Percentiles rank a stretch among this genome's conserved stretches.
These are phyloP conservation scores for Rhizomucor pusillus DNA, from an alignment of 371 early-diverging fungal species.

Conservation along the genomic window DNA sequence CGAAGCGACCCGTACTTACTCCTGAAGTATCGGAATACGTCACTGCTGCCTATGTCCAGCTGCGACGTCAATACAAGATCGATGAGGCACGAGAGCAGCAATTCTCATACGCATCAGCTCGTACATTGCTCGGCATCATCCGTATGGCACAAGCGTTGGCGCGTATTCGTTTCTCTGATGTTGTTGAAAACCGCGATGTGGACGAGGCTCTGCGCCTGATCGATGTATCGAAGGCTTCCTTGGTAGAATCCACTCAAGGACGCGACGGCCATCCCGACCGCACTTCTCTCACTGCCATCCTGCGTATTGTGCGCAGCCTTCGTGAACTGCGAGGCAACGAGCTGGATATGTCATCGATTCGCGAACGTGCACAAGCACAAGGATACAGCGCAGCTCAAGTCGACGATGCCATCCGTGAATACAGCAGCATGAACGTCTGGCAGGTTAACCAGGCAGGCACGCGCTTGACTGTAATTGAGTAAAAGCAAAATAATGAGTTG, in stretches of 20 bases:
- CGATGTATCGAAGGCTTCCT: slow-evolving; percentile 77
- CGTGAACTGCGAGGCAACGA: slow-evolving; percentile 23
- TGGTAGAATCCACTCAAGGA: slow-evolving; percentile 43
- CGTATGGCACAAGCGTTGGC: slow-evolving; percentile 92
- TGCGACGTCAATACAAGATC: slow-evolving; percentile 74
- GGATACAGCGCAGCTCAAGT: slow-evolving; percentile 80
- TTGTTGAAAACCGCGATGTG: slow-evolving; percentile 84
- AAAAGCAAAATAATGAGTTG: slow-evolving; percentile 3
- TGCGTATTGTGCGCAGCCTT: slow-evolving; percentile 53
- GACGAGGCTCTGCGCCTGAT: slow-evolving; percentile 94
- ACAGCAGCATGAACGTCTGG: slow-evolving; percentile 75
- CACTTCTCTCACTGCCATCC: slow-evolving; percentile 60
- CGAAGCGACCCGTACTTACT: slow-evolving; percentile 72
- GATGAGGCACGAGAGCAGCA: slow-evolving; percentile 58
- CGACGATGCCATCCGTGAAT: slow-evolving; percentile 64
- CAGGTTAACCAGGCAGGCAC: slow-evolving; percentile 65
- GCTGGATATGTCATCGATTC: slow-evolving; percentile 48
- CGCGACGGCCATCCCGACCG: slow-evolving; percentile 35
- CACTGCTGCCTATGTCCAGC: slow-evolving; percentile 84
- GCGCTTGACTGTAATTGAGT: slow-evolving; percentile 56
- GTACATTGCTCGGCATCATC: slow-evolving; percentile 90
- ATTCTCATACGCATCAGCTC: slow-evolving; percentile 67
- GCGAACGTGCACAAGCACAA: slow-evolving; percentile 69
- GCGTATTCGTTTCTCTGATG: slow-evolving; percentile 79
- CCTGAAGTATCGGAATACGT: slow-evolving; percentile 79